A percentile compares a stretch with the other conserved stretches of the same genome.
Conservation (phyloP, 202 grass and related monocot species). For the Musa balbisiana region DNA sequence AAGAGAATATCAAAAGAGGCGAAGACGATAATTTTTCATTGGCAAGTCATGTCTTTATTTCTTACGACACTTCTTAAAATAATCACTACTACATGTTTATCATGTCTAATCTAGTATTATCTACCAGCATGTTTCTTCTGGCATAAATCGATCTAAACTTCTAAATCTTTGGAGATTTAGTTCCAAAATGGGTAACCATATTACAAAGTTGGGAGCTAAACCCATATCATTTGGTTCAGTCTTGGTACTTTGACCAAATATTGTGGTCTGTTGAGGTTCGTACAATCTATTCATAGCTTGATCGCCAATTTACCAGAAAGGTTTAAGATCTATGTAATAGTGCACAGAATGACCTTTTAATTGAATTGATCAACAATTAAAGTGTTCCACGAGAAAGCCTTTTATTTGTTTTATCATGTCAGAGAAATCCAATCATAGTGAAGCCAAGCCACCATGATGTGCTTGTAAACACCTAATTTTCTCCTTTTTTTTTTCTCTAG, state of each 20-base stretch:
- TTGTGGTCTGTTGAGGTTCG: not conserved
- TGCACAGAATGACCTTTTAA: not conserved
- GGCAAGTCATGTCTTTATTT: conserved; percentile 37
- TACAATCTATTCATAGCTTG: not conserved
- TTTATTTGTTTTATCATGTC: not conserved
- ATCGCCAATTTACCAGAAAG: not conserved
- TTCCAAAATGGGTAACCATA: not conserved
- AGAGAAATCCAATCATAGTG: too few relatives aligned
- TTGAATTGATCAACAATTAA: not conserved
- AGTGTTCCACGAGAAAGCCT: not conserved
- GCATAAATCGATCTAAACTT: not conserved
- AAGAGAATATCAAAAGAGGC: conserved; percentile 65
- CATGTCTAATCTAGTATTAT: not conserved
- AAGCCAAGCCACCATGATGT: too few relatives aligned
- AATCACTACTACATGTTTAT: not conserved
- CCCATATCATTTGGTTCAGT: not conserved
- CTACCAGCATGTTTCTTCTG: not conserved
- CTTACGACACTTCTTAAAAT: not conserved
- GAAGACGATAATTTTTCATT: conserved; percentile 79
- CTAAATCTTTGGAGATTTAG: not conserved
- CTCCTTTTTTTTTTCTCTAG: too few relatives aligned
- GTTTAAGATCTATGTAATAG: not conserved
- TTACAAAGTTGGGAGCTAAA: not conserved
- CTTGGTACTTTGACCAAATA: not conserved
- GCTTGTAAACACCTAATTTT: too few relatives aligned